Evolutionary conservation across 805 yeast genomes (phyloP).

Genomic region (Candida xiaguanensis): DNA sequence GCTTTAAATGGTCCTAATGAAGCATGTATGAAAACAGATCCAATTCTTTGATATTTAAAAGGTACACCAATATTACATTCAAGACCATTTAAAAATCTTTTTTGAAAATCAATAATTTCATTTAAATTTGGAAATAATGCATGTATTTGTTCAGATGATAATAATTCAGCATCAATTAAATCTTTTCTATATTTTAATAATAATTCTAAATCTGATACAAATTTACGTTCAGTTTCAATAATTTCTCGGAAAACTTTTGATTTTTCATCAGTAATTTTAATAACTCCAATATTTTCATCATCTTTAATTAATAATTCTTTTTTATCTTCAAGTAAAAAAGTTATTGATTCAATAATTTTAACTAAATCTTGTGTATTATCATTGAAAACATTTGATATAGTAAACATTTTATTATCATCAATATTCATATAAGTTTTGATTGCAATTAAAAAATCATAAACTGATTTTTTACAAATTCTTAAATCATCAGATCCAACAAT

Average conservation of each 20-base stretch:
- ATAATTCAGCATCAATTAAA: constrained; percentile 57
- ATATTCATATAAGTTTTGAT: constrained; percentile 73
- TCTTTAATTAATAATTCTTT: constrained; percentile 2
- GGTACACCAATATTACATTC: constrained; percentile 84
- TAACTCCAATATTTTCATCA: constrained; percentile 17
- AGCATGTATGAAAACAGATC: constrained; percentile 82
- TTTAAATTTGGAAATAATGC: constrained; percentile 79
- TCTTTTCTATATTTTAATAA: constrained; percentile 66
- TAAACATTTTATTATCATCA: constrained; percentile 79
- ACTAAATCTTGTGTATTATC: constrained; percentile 76
- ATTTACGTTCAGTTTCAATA: constrained; percentile 86
- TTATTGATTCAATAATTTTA: constrained; percentile 70
- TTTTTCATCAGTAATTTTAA: constrained; percentile 49
- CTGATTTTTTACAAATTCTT: constrained; percentile 80
- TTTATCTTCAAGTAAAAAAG: constrained; percentile 44
- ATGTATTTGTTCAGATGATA: constrained; percentile 77
- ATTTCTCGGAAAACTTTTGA: constrained; percentile 81
- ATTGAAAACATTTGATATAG: constrained; percentile 84
- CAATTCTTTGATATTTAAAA: constrained; percentile 74
- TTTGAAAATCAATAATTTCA: constrained; percentile 85
- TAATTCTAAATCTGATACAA: constrained; percentile 84
- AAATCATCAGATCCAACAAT: constrained; percentile 75
- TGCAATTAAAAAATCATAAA: constrained; percentile 84
- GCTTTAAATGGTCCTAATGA: constrained; percentile 75
- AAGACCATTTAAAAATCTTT: constrained; percentile 80